Evolutionary conservation across 2,329 filamentous ascomycete species (phyloP), one percentile per base, ranked within the genome.

Genomic region (Fusarium temperatum): DNA sequence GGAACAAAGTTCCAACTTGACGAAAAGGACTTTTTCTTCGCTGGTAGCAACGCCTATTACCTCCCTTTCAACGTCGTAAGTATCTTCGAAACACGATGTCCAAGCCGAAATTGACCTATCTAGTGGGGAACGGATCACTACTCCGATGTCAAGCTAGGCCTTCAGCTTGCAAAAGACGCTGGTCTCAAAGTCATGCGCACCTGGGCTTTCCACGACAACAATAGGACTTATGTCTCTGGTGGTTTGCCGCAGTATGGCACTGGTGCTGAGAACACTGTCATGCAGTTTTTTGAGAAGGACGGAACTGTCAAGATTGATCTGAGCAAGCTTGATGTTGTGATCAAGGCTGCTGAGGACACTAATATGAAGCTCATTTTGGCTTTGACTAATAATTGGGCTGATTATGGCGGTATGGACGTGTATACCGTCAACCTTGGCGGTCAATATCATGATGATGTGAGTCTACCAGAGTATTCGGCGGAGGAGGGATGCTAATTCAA

Each of bases 371-470:
- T 90, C 6, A 81, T 90, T 38, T 80, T 90, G 18, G 83, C 87
- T 0, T 76, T 90, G 65, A 89, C 87, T 1, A 90, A 89, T 80
- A 89, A 89, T 59, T 90, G 88, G 88, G 87, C 87, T 11, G 87
- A 89, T 62, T 89, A 89, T 58, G 87, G 88, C 24, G 88, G 88
- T n/a, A 89, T 89, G 86, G 87, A 89, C 39, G 85, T 89, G 0
- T 90, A 89, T 69, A 89, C 87, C 0, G 82, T 86, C n/a, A 88
- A 89, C 65, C 83, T 88, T 0, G 87, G 87, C 0, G 85, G 85
- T 4, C 80, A 80, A 30, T 88, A 87, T 51, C 87, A 88, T 66
- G 76, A 78, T 30, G 76, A 78, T 57, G 59, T 64, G 8, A 73
- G 70, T 45, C 1, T 3, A 3, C 14, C 2, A 3, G 6, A 2